phyloP scores from a whole-genome alignment of 768 basidiomycete species.

The Royoungia palumana region DNA sequence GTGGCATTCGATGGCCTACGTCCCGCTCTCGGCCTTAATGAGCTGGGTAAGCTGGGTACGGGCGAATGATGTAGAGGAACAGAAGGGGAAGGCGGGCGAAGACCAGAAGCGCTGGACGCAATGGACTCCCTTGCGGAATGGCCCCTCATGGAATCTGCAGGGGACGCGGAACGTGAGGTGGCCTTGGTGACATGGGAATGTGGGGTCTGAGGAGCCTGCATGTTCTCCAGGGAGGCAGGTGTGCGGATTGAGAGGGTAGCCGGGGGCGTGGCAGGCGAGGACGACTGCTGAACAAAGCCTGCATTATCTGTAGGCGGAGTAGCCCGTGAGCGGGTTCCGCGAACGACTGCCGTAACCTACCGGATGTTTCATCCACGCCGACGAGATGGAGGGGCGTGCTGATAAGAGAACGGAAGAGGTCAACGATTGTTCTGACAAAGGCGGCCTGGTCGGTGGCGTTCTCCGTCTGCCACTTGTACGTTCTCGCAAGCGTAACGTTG shows the following conservation, averaged over 20 bases:
- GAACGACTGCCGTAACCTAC: slow-evolving; percentile 26
- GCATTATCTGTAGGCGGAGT: slow-evolving; percentile 14
- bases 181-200: slow-evolving; percentile 25
- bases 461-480: slow-evolving; percentile 90
- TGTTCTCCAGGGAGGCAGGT: slow-evolving; percentile 14
- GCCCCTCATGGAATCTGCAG: slow-evolving; percentile 29
- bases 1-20: slow-evolving; percentile 47
- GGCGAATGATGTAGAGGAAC: slow-evolving; percentile 18
- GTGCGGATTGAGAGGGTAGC: slow-evolving; percentile 6
- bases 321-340: slow-evolving; percentile 1
- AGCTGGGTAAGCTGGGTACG: slow-evolving; percentile 24
- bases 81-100: slow-evolving; percentile 26
- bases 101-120: slow-evolving; percentile 9
- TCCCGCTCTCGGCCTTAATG: slow-evolving; percentile 34
- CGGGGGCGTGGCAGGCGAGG: slow-evolving; percentile 1
- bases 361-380: slow-evolving; percentile 47
- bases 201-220: slow-evolving; percentile 21
- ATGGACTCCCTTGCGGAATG: slow-evolving; percentile 24
- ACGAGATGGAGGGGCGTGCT: slow-evolving; percentile 53
- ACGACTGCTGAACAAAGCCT: slow-evolving; percentile 1
- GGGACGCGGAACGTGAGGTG: slow-evolving; percentile 41
- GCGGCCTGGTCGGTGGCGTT: slow-evolving; percentile 61
- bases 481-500: slow-evolving; percentile 82
- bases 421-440: slow-evolving; percentile 68
- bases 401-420: slow-evolving; percentile 52